phyloP scores from a whole-genome alignment of 78 protist genomes.

The Dictyostelium purpureum region DNA sequence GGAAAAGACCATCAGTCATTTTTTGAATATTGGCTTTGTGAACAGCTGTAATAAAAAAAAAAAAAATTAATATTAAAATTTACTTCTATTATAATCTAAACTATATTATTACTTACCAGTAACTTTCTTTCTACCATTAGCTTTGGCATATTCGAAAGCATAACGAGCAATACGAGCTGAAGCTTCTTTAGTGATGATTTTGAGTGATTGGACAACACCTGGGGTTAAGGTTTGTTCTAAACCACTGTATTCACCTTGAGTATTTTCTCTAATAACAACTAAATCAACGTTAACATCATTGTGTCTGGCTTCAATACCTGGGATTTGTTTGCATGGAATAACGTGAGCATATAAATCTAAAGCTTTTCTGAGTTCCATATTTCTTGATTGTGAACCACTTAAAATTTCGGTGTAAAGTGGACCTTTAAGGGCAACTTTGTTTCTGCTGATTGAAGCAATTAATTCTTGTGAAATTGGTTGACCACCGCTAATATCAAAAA shows the following conservation, averaged over 20 bases:
- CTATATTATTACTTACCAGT: no score
- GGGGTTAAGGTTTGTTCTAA: constrained; percentile 66
- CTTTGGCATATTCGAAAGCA: constrained; percentile 90
- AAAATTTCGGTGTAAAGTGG: constrained; percentile 71
- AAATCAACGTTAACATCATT: constrained; percentile 70
- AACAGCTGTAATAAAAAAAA: no score
- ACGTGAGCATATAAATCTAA: constrained; percentile 88
- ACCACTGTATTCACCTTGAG: constrained; percentile 89
- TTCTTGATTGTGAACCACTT: constrained; percentile 54
- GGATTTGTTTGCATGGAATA: constrained; percentile 79
- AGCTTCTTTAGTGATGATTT: constrained; percentile 84
- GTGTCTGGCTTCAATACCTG: constrained; percentile 78
- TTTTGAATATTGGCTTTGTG: constrained; percentile 94
- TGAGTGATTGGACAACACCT: constrained; percentile 87
- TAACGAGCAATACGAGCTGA: constrained; percentile 88
- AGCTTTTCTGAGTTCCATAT: constrained; percentile 85
- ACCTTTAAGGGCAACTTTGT: constrained; percentile 84
- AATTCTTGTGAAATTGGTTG: constrained; percentile 55
- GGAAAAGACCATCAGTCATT: constrained; percentile 82
- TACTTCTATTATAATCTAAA: no score
- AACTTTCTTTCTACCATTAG: constrained; percentile 85
- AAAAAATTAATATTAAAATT: no score
- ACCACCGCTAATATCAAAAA: constrained; percentile 67
- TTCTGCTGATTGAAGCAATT: constrained; percentile 64
- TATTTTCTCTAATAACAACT: constrained; percentile 92